Base-by-base conservation (phyloP, 139 green algal species). In the Picochlorum sp. region DNA sequence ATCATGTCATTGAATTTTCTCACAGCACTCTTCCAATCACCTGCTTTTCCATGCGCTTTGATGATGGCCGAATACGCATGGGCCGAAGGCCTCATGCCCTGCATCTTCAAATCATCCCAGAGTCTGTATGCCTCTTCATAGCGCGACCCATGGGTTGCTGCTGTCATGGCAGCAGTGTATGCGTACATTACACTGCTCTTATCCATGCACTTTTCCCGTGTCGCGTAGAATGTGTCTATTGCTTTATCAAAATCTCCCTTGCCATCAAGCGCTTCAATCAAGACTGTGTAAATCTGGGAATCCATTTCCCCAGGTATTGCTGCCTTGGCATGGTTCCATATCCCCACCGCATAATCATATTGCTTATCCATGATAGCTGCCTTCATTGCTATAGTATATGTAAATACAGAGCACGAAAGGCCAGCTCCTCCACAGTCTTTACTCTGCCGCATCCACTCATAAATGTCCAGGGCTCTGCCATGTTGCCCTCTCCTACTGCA, bases 341-440 rank as follows among this genome's bases (percentile, higher is more conserved):
- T 79, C 65, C 72, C 61, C 28, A 84, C 24, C 2, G 79, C 79
- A 9, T 72, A 56, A 38, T 90, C 80, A 28, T 85, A 65, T 56
- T 92, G 63, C 41, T 77, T 77, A 18, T 73, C 87, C 1, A 71
- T 68, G 14, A 94, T 72, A 9, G 85, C 87, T 0, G 88, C 88
- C 0, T 88, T 76, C 88, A 94, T 92, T 31, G 87, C 88, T 11
- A 84, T 88, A 0, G 88, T 95, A 83, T 92, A 94, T 2, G 88
- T 92, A 82, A 83, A 92, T 1, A 88, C 82, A 0, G 87, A 88
- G n/a, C 79, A 73, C 9, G 38, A 45, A 20, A 94, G 69, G 1
- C 61, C 82, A 2, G 77, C 88, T 18, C 88, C 88, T 23, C 88
- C 88, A 16, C 69, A 69, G 0, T 34, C n/a, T 0, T 28, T 6